Conservation (phyloP, 2,329 filamentous ascomycete genomes). For the Fonsecaea pedrosoi region DNA sequence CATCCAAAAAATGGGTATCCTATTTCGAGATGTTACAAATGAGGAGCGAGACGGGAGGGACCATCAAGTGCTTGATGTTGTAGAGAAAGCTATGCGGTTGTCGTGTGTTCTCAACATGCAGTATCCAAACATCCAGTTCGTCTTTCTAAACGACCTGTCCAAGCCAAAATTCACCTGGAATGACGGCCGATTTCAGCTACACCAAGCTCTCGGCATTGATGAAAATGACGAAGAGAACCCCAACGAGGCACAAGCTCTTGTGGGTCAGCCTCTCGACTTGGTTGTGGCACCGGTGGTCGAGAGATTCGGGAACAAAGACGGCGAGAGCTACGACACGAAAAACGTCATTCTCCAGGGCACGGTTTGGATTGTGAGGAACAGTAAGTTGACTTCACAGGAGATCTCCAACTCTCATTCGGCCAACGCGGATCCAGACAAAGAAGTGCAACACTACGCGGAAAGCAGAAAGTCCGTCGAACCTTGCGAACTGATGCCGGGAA, state of each 20-base stretch:
- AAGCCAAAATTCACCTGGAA: background rate
- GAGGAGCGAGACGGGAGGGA: background rate
- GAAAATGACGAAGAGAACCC: background rate
- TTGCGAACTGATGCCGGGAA: background rate
- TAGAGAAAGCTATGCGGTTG: background rate
- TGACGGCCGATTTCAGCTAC: background rate
- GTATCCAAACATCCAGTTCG: background rate
- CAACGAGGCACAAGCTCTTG: background rate
- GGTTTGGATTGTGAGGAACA: background rate
- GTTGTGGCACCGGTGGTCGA: background rate
- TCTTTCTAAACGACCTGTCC: background rate
- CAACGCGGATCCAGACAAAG: background rate
- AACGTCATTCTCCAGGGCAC: background rate
- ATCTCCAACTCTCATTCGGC: background rate
- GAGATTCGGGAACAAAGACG: background rate
- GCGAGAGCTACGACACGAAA: background rate
- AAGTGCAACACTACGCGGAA: background rate
- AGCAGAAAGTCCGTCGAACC: background rate
- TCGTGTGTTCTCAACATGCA: background rate
- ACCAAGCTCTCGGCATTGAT: background rate
- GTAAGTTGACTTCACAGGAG: background rate
- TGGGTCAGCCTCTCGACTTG: background rate
- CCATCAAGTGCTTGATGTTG: background rate
- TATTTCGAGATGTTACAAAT: background rate
- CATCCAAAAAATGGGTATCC: background rate